Evolutionary conservation across 2,329 filamentous ascomycete species (phyloP).

Genomic region (Aspergillus ustus): DNA sequence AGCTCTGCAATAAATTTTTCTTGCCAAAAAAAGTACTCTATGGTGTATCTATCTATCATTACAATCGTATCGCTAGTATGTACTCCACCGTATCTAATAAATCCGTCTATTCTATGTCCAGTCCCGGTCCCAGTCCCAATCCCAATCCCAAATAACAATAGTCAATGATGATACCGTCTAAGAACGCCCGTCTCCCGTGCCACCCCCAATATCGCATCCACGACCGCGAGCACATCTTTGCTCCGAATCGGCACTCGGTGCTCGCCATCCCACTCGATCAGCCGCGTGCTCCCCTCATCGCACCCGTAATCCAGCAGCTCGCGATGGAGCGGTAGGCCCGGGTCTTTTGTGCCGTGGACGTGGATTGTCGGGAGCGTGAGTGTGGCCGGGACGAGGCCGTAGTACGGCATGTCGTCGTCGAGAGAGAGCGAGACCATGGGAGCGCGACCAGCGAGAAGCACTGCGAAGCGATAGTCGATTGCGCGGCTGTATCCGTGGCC

Average conservation of each 20-base stretch:
- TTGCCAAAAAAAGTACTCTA: too few relatives aligned
- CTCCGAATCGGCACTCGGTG: slow-evolving; percentile 73
- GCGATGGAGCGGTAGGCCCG: slow-evolving; percentile 24
- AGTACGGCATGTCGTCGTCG: background rate
- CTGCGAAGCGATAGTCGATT: slow-evolving; percentile 60
- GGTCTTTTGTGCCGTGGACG: slow-evolving; percentile 67
- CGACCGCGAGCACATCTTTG: slow-evolving; percentile 57
- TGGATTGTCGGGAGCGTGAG: slow-evolving; percentile 63
- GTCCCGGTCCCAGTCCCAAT: background rate
- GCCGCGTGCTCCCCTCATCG: slow-evolving; percentile 53
- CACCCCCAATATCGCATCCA: background rate
- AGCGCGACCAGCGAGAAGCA: slow-evolving; percentile 65
- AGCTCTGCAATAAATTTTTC: background rate
- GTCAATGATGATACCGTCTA: background rate
- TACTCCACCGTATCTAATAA: background rate
- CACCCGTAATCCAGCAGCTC: slow-evolving; percentile 54
- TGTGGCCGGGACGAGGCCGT: background rate
- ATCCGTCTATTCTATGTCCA: background rate
- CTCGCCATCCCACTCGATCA: slow-evolving; percentile 75
- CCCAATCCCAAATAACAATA: background rate
- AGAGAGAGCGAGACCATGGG: slow-evolving; percentile 53
- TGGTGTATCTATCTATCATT: background rate
- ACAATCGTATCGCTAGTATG: background rate
- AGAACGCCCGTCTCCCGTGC: background rate
- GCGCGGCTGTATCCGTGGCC: background rate